Evolutionary conservation across 345 rosid species (phyloP), one percentile per base, ranked within the genome.

Genomic region (Lumnitzera racemosa): DNA sequence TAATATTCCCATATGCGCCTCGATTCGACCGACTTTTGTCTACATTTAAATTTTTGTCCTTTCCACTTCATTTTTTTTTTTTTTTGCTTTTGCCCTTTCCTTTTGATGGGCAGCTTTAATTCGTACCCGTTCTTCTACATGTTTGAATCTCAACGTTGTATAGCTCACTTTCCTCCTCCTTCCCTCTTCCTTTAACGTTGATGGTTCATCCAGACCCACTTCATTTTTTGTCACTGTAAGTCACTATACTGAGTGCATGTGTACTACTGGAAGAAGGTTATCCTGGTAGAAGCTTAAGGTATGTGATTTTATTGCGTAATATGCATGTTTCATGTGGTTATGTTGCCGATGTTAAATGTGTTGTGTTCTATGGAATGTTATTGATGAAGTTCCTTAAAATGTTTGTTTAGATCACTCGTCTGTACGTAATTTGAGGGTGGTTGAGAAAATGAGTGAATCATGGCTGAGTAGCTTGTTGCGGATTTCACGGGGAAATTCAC

Each of bases 381-480:
- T 1, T 59, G 12, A 15, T 20, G 61, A 24, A 49, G 29, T 24
- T 59, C 27, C 16, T 15, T 46, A 29, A 43, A 48, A 15, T 46
- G 16, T 27, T 47, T n/a, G 31, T 5, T 55, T 17, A 20, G 15
- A 46, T 3, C 12, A 9, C 8, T 6, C 36, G 60, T 36, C 53
- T 31, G 14, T 51, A 36, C 7, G 43, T 36, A 5, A 36, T 69
- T 63, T 48, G 14, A 79, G 67, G 76, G 67, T 76, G n/a, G 59
- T 66, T 14, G 77, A 66, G 41, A 79, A 68, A 68, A 77, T 68
- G 58, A 58, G 49, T 8, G 78, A 85, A 25, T 71, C 81, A 0
- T 81, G 88, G 84, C 65, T 85, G 46, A 69, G 80, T 17, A 67
- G 58, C 67, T 70, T 74, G 20, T 51, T 74, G 73, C 58, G 71